A percentile compares a stretch with the other conserved stretches of the same genome.
phyloP scores from a whole-genome alignment of 2,329 filamentous ascomycete genomes.

The Clonostachys byssicola region DNA sequence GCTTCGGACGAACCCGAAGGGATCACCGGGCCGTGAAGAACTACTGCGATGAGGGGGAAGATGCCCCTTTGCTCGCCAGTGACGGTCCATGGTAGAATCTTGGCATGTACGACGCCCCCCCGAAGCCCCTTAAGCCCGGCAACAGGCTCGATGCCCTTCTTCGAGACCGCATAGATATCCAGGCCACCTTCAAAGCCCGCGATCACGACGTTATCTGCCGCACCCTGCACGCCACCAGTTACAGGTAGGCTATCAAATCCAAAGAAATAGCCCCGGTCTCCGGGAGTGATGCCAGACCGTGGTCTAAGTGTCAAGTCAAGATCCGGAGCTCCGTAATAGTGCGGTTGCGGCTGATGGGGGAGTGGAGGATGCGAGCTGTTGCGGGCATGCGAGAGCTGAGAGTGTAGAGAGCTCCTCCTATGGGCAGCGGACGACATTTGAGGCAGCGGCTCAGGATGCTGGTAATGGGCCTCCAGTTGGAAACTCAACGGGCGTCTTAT shows the following conservation, averaged over 20 bases:
- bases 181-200: conserved; percentile 78
- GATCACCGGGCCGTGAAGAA: conserved; percentile 72
- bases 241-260: conserved; percentile 70
- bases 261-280: conserved; percentile 72
- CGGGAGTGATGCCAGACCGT: conserved; percentile 53
- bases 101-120: conserved; percentile 77
- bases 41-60: conserved; percentile 73
- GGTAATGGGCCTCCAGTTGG: conserved; percentile 44
- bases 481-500: conserved; percentile 47
- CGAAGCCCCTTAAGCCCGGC: conserved; percentile 71
- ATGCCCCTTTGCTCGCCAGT: conserved; percentile 46
- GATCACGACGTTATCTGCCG: conserved; percentile 46
- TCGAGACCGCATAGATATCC: conserved; percentile 70
- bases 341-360: conserved; percentile 70
- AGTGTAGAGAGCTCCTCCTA: conserved; percentile 45
- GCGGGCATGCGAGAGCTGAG: conserved; percentile 42
- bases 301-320: conserved; percentile 64
- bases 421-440: conserved; percentile 25
- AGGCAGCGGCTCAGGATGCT: conserved; percentile 31
- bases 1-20: conserved; percentile 31
- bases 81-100: conserved; percentile 70
- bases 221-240: conserved; percentile 16
- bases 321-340: conserved; percentile 74
- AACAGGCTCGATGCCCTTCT: conserved; percentile 65
- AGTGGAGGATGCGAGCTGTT: conserved; percentile 54